These are phyloP conservation scores for Yamadazyma sp. DNA, from an alignment of 1,139 yeast genomes.

Conservation along the genomic window DNA sequence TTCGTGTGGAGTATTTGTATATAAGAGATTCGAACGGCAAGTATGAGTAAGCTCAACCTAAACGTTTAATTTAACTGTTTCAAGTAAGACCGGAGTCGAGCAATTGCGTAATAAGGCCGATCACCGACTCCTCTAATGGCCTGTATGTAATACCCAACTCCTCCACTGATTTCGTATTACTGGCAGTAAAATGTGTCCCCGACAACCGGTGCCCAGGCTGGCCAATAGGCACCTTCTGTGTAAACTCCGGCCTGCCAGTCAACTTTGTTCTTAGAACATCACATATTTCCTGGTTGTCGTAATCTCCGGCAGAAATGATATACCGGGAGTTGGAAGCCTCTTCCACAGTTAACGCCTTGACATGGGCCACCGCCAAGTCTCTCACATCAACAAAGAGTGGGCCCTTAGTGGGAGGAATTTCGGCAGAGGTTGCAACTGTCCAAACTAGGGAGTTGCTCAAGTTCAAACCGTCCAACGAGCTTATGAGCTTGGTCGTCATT, in stretches of 20 bases:
- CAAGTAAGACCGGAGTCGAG: not conserved
- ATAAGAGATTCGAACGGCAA: too few relatives aligned
- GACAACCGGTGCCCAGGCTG: slow-evolving; percentile 20
- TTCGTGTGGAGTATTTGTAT: too few relatives aligned
- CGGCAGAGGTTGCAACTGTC: slow-evolving; percentile 21
- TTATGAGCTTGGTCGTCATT: slow-evolving; percentile 20
- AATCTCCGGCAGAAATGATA: slow-evolving; percentile 28
- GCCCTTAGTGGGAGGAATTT: slow-evolving; percentile 21
- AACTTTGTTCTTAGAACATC: slow-evolving; percentile 19
- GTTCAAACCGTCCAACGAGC: slow-evolving; percentile 21
- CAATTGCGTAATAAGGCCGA: slow-evolving; percentile 41
- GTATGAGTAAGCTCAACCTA: not conserved
- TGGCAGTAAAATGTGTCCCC: slow-evolving; percentile 23
- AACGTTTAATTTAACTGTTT: not conserved
- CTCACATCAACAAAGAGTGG: slow-evolving; percentile 38
- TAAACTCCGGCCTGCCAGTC: slow-evolving; percentile 3
- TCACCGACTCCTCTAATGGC: slow-evolving; percentile 32
- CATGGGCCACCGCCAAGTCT: slow-evolving; percentile 40
- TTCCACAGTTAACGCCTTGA: slow-evolving; percentile 24
- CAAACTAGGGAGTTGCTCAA: slow-evolving; percentile 22
- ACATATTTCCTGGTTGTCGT: slow-evolving; percentile 26
- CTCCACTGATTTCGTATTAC: slow-evolving; percentile 19
- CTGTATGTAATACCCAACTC: slow-evolving; percentile 27
- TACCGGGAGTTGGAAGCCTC: slow-evolving; percentile 29
- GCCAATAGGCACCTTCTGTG: slow-evolving; percentile 19